Percentiles rank a stretch among this genome's conserved stretches.
Conservation (phyloP, 768 basidiomycete genomes). For the Termitomyces sp. region DNA sequence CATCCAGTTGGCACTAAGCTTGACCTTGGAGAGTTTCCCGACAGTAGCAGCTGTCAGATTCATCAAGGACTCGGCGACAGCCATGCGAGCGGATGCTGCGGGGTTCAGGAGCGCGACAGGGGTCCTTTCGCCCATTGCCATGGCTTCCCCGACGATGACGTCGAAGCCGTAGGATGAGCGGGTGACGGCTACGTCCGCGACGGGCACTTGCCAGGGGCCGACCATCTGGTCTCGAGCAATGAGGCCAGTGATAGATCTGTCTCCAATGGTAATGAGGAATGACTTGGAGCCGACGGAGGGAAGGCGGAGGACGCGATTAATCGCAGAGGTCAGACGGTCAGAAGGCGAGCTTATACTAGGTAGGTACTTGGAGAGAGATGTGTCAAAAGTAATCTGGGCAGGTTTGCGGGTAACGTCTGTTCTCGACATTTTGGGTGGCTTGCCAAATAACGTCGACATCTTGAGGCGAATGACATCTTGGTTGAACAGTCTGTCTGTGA, state of each 20-base stretch:
- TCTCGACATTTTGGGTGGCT: constrained; percentile 88
- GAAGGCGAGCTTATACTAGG: constrained; percentile 34
- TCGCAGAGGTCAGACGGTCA: constrained; percentile 57
- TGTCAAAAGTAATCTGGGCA: constrained; percentile 55
- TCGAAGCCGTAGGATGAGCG: constrained; percentile 93
- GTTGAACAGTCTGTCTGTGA: constrained; percentile 80
- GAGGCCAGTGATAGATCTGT: constrained; percentile 89
- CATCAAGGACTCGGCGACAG: constrained; percentile 88
- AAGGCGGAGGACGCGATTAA: constrained; percentile 79
- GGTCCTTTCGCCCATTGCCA: constrained; percentile 98
- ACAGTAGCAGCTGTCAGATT: constrained; percentile 84
- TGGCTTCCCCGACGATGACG: constrained; percentile 81
- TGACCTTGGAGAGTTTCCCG: constrained; percentile 65
- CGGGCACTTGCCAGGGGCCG: constrained; percentile 97
- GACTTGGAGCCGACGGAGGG: constrained; percentile 94
- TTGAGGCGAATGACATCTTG: constrained; percentile 80
- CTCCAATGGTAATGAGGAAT: constrained; percentile 98
- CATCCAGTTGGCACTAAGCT: constrained; percentile 99
- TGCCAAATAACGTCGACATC: constrained; percentile 96
- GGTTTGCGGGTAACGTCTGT: constrained; percentile 47
- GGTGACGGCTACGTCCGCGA: constrained; percentile 96
- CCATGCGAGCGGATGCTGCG: constrained; percentile 93
- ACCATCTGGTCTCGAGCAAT: constrained; percentile 98
- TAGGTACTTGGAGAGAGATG: constrained; percentile 62
- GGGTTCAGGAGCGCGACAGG: constrained; percentile 85